A percentile compares a stretch with the other conserved stretches of the same genome.
phyloP scores from a whole-genome alignment of 2,329 filamentous ascomycete species.

The Trichocomaceae sp. region DNA sequence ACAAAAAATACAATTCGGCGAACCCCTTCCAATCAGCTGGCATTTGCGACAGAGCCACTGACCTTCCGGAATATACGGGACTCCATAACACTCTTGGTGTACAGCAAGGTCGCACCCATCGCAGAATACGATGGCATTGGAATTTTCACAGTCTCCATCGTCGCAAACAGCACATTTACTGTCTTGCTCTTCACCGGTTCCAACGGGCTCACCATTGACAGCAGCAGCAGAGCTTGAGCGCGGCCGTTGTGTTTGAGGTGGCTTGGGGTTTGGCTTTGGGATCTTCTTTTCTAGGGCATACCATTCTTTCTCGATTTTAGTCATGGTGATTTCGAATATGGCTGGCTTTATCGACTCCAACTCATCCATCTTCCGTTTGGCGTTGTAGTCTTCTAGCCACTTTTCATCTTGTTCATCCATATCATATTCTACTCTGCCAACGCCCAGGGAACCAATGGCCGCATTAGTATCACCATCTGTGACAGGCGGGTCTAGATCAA shows the following conservation, averaged over 20 bases:
- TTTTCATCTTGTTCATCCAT: slow-evolving; percentile 99
- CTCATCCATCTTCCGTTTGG: slow-evolving; percentile 63
- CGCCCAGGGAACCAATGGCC: slow-evolving; percentile 44
- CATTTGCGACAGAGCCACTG: slow-evolving; percentile 98
- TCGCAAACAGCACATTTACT: slow-evolving; percentile 97
- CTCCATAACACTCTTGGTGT: slow-evolving; percentile 97
- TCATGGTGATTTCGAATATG: slow-evolving; percentile 95
- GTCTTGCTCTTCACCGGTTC: slow-evolving; percentile 81
- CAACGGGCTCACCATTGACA: slow-evolving; percentile 84
- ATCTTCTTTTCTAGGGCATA: slow-evolving; percentile 93
- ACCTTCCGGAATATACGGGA: slow-evolving; percentile 96
- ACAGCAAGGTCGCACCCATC: slow-evolving; percentile 96
- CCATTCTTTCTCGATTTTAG: slow-evolving; percentile 98
- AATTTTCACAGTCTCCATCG: slow-evolving; percentile 98
- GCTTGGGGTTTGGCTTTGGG: slow-evolving; percentile 93
- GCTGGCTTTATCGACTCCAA: slow-evolving; percentile 83
- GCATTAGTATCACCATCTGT: slow-evolving; percentile 55
- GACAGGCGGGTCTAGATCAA: slow-evolving; percentile 49
- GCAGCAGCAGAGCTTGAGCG: slow-evolving; percentile 90
- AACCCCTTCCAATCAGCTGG: slow-evolving; percentile 85
- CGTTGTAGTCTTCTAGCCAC: slow-evolving; percentile 84
- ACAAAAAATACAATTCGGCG: slow-evolving; percentile 95
- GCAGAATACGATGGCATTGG: slow-evolving; percentile 97
- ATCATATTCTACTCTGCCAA: slow-evolving; percentile 92
- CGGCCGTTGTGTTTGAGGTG: slow-evolving; percentile 86